A percentile compares a stretch with the other conserved stretches of the same genome.
phyloP scores from a whole-genome alignment of 2,329 filamentous ascomycete species.

The Clonostachys sp. region DNA sequence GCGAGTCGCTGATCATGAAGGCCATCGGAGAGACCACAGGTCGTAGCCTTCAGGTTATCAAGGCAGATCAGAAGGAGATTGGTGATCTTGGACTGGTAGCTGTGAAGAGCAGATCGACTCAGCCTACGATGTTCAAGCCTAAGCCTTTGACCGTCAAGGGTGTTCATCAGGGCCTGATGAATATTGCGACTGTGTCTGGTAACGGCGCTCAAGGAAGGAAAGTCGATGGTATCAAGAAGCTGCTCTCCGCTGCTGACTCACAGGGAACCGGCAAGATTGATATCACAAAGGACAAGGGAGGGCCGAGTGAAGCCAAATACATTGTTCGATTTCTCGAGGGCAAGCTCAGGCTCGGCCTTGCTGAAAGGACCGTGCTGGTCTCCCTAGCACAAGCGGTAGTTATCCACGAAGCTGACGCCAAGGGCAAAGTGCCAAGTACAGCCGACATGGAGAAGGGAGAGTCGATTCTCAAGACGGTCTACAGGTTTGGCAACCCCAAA shows the following conservation, averaged over 20 bases:
- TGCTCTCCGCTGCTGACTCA: slow-evolving; percentile 85
- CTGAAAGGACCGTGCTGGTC: slow-evolving; percentile 87
- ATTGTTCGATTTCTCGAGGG: slow-evolving; percentile 91
- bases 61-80: slow-evolving; percentile 92
- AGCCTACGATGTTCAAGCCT: slow-evolving; percentile 97
- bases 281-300: slow-evolving; percentile 87
- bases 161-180: slow-evolving; percentile 83
- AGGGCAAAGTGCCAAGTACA: slow-evolving; percentile 66
- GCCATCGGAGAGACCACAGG: slow-evolving; percentile 94
- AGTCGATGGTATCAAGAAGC: slow-evolving; percentile 91
- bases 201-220: slow-evolving; percentile 87
- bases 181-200: slow-evolving; percentile 81
- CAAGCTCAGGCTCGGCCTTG: slow-evolving; percentile 85
- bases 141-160: slow-evolving; percentile 82
- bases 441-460: slow-evolving; percentile 81
- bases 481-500: slow-evolving; percentile 53
- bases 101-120: slow-evolving; percentile 90
- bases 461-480: slow-evolving; percentile 81
- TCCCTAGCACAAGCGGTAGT: slow-evolving; percentile 86
- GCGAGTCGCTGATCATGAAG: slow-evolving; percentile 98
- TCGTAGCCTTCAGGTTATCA: slow-evolving; percentile 82
- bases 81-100: slow-evolving; percentile 92
- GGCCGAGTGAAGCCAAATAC: slow-evolving; percentile 91
- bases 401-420: slow-evolving; percentile 70
- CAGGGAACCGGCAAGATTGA: slow-evolving; percentile 73